Base-by-base conservation (phyloP, 2,329 filamentous ascomycete genomes). In the Clonostachys rosea region DNA sequence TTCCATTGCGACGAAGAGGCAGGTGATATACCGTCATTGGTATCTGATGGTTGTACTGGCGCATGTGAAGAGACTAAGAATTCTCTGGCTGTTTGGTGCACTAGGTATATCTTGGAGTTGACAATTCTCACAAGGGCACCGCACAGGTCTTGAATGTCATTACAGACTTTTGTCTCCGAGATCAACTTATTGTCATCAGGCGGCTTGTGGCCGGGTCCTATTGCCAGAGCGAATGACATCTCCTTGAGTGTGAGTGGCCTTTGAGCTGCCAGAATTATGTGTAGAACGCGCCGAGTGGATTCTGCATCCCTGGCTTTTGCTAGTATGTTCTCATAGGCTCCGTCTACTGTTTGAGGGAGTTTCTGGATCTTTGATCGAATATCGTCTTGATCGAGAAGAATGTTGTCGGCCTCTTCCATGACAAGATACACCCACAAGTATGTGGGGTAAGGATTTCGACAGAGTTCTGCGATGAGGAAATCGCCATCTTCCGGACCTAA, bases 61-160 rank as follows among this genome's bases (percentile, higher is more conserved):
- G 2, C 6, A 13, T 47, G 18, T 18, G 18, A 37, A 5, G 18
- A 34, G 8, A 56, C 47, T 5, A 58, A 39, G 35, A 56, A 58
- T 44, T 57, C 55, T 24, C 50, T 54, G 7, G 52, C 55, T 0
- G 55, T 58, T 36, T 58, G 52, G 18, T 59, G 55, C 33, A 59
- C 42, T 1, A 59, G 46, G 40, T 56, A 58, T 11, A 59, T 35
- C 40, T 40, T 53, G 2, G 47, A 51, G 33, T 54, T 48, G 10
- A 44, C 47, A 3, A 56, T 34, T 2, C 46, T 50, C 8, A 59
- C 45, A 11, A 47, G 33, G 12, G 43, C 40, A n/a, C 45, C 45
- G 33, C 45, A 43, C 13, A 47, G 40, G 8, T 42, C 16, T 12
- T 40, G 45, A 14, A 42, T 42, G 24, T 30, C 8, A 18, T 30